Evolutionary conservation across 805 yeast species (phyloP).

Genomic region (Monosporozyma unispora): DNA sequence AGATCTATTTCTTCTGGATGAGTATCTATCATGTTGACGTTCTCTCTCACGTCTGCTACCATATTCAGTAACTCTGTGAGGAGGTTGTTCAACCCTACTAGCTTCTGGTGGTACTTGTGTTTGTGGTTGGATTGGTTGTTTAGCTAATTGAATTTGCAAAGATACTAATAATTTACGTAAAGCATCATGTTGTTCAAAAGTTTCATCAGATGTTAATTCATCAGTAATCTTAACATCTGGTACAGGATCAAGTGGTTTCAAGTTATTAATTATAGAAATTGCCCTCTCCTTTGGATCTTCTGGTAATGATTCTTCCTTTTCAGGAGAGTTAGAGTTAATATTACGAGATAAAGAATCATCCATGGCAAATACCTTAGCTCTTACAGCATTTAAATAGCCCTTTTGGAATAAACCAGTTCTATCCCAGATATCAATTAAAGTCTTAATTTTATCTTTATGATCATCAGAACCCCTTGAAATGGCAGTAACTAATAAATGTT

Average conservation of each 20-base stretch:
- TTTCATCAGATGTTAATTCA: slow-evolving; percentile 19
- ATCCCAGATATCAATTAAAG: slow-evolving; percentile 88
- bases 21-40: slow-evolving; percentile 17
- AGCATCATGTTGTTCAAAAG: slow-evolving; percentile 34
- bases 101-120: background rate
- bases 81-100: background rate
- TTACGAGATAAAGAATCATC: slow-evolving; percentile 14
- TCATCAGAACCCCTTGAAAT: slow-evolving; percentile 45
- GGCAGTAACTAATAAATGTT: slow-evolving; percentile 54
- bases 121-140: background rate
- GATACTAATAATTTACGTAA: slow-evolving; percentile 33
- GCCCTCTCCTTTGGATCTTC: slow-evolving; percentile 29
- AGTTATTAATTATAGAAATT: slow-evolving; percentile 23
- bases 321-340: slow-evolving; percentile 35
- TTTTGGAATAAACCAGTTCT: slow-evolving; percentile 69
- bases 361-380: slow-evolving; percentile 44
- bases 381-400: slow-evolving; percentile 44
- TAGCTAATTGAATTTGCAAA: slow-evolving; percentile 24
- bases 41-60: slow-evolving; percentile 30
- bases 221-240: slow-evolving; percentile 19
- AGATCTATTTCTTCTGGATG: slow-evolving; percentile 41
- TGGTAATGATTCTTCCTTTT: slow-evolving; percentile 42
- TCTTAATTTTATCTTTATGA: slow-evolving; percentile 65
- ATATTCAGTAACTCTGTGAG: slow-evolving; percentile 23
- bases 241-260: slow-evolving; percentile 12